Percentiles rank a stretch among this genome's conserved stretches.
These are phyloP conservation scores for Craspedostauros australis DNA, from an alignment of 108 stramenopile species.

Conservation along the genomic window DNA sequence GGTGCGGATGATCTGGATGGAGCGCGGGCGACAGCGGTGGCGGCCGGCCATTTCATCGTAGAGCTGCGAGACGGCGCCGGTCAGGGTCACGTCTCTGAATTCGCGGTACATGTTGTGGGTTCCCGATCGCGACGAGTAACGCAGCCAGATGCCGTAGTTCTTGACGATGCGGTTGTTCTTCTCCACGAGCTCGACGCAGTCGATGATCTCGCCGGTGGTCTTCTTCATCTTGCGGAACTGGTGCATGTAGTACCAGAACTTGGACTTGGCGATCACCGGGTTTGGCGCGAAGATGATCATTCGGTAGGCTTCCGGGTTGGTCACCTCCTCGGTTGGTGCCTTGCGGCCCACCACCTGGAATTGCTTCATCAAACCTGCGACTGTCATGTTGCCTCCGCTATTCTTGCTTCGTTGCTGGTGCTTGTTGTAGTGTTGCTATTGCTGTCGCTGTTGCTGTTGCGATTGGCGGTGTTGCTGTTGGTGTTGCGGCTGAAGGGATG, in stretches of 20 bases:
- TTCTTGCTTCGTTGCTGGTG: too few species aligned
- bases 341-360: conserved; percentile 99
- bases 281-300: conserved; percentile 99
- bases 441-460: not conserved
- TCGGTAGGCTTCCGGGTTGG: conserved; percentile 97
- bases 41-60: conserved; percentile 99
- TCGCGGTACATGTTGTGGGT: conserved; percentile 99
- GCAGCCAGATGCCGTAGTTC: conserved; percentile 99
- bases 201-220: conserved; percentile 99
- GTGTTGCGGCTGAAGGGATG: not conserved
- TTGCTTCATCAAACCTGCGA: conserved; percentile 88
- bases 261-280: conserved; percentile 92
- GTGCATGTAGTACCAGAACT: conserved; percentile 99
- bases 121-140: conserved; percentile 97
- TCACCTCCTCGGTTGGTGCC: conserved; percentile 93
- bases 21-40: conserved; percentile 96
- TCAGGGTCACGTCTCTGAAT: conserved; percentile 94
- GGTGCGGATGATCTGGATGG: conserved; percentile 99
- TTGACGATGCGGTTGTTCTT: conserved; percentile 96
- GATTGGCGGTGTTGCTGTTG: not conserved
- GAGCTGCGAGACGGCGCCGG: conserved; percentile 96
- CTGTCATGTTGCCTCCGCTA: conserved; percentile 78
- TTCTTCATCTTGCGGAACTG: conserved; percentile 99
- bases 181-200: conserved; percentile 94
- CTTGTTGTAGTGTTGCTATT: too few species aligned